Percentiles rank a stretch among this genome's conserved stretches.
These are phyloP conservation scores for Suillus plorans DNA, from an alignment of 768 basidiomycete genomes.

Conservation along the genomic window DNA sequence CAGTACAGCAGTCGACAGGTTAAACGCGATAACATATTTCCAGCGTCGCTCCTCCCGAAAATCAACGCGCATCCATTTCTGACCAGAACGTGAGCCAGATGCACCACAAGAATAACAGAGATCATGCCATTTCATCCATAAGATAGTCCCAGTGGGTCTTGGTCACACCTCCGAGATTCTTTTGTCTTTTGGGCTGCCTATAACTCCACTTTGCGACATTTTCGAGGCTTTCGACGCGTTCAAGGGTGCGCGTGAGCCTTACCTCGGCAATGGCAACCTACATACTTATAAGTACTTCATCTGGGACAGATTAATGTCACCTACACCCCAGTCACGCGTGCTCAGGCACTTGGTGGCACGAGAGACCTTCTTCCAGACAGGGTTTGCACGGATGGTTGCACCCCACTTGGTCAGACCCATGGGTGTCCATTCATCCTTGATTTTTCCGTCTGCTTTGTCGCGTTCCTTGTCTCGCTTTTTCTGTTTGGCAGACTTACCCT, in stretches of 20 bases:
- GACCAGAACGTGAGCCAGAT: slow-evolving; percentile 8
- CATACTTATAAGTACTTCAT: slow-evolving; percentile 10
- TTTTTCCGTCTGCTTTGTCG: slow-evolving; percentile 40
- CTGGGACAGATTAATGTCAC: slow-evolving; percentile 22
- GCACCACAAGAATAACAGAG: slow-evolving; percentile 3
- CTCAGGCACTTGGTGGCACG: slow-evolving; percentile 76
- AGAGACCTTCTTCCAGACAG: slow-evolving; percentile 67
- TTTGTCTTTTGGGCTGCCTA: slow-evolving; percentile 92
- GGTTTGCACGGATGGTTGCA: slow-evolving; percentile 74
- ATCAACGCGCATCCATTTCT: slow-evolving; percentile 98
- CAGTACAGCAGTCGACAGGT: slow-evolving; percentile 76
- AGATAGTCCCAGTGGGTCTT: slow-evolving; percentile 97
- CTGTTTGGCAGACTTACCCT: slow-evolving; percentile 46
- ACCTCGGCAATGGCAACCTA: slow-evolving; percentile 82
- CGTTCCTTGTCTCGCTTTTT: slow-evolving; percentile 52
- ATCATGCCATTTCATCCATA: slow-evolving; percentile 84
- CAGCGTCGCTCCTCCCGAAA: slow-evolving; percentile 93
- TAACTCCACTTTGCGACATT: slow-evolving; percentile 84
- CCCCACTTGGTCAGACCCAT: slow-evolving; percentile 73
- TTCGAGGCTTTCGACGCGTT: slow-evolving; percentile 83
- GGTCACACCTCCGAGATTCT: slow-evolving; percentile 66
- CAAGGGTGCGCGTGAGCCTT: slow-evolving; percentile 74
- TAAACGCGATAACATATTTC: slow-evolving; percentile 85
- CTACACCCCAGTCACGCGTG: slow-evolving; percentile 80
- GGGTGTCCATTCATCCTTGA: slow-evolving; percentile 60